phyloP scores from a whole-genome alignment of 176 grass and related monocot species.

The Canna indica region DNA sequence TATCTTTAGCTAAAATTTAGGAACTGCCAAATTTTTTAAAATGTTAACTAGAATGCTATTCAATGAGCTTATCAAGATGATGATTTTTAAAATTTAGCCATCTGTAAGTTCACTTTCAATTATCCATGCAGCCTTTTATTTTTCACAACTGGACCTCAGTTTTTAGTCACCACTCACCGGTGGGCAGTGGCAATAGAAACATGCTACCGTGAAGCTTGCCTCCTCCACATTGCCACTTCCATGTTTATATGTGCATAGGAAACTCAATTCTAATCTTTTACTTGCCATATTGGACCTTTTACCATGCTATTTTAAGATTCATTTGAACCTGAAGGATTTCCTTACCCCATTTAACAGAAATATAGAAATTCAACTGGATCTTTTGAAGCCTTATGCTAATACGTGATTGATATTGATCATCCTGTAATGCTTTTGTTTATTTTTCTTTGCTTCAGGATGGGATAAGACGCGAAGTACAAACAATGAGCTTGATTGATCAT shows the following conservation, averaged over 20 bases:
- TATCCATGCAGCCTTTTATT: background rate
- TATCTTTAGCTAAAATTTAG: no score
- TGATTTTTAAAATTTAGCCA: background rate
- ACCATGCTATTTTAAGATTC: background rate
- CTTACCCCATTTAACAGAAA: background rate
- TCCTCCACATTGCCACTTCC: background rate
- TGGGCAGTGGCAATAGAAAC: background rate
- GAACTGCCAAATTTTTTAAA: no score
- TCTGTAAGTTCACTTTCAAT: background rate
- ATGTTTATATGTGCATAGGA: background rate
- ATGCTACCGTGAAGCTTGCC: background rate
- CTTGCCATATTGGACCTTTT: background rate
- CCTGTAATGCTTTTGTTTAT: background rate
- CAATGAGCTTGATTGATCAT: constrained; percentile 89
- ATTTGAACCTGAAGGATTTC: background rate
- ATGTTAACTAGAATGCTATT: background rate
- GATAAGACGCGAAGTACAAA: constrained; percentile 95
- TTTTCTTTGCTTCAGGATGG: constrained; percentile 51
- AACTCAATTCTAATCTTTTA: background rate
- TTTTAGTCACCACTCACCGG: background rate
- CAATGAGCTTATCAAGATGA: background rate
- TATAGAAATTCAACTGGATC: background rate
- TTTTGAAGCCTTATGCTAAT: background rate
- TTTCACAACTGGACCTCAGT: background rate
- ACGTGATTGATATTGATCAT: background rate